A percentile compares a stretch with the other conserved stretches of the same genome.
These are phyloP conservation scores for Trichoderma oligosporum DNA, from an alignment of 2,329 filamentous ascomycete genomes.

Conservation along the genomic window DNA sequence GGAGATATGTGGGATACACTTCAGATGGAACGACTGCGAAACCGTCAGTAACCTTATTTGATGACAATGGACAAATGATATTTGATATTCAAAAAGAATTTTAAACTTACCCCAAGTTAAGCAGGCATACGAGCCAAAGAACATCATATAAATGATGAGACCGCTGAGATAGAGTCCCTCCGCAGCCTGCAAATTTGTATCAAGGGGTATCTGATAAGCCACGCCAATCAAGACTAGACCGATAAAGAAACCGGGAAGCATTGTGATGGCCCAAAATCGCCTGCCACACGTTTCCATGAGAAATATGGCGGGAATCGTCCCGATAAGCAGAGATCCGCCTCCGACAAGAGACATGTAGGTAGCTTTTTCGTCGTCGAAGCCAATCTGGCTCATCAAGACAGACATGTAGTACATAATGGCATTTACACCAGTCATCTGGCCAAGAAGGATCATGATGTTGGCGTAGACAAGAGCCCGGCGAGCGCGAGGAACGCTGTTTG, in stretches of 20 bases:
- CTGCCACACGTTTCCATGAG: conserved; percentile 70
- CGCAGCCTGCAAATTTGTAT: conserved; percentile 43
- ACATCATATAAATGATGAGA: conserved; percentile 64
- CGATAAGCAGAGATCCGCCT: conserved; percentile 62
- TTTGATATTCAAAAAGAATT: no score
- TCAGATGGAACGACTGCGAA: conserved; percentile 57
- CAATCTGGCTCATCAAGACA: conserved; percentile 62
- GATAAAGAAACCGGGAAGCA: conserved; percentile 68
- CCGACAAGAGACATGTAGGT: conserved; percentile 75
- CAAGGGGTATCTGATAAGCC: conserved; percentile 54
- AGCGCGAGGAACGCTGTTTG: conserved; percentile 52
- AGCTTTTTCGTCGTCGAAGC: conserved; percentile 57
- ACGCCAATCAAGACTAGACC: conserved; percentile 64
- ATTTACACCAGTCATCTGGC: conserved; percentile 68
- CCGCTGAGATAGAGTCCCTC: conserved; percentile 63
- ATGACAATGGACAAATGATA: background rate
- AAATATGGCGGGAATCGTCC: conserved; percentile 64
- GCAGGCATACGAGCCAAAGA: conserved; percentile 64
- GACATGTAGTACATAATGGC: conserved; percentile 72
- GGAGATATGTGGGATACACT: conserved; percentile 68
- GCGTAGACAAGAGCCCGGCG: conserved; percentile 63
- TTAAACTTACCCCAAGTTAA: conserved; percentile 50
- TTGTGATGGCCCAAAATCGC: conserved; percentile 70
- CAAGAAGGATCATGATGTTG: conserved; percentile 66
- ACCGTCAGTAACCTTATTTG: background rate